Evolutionary conservation across 257 asterid species (phyloP).

Genomic region (Agastache rugosa): DNA sequence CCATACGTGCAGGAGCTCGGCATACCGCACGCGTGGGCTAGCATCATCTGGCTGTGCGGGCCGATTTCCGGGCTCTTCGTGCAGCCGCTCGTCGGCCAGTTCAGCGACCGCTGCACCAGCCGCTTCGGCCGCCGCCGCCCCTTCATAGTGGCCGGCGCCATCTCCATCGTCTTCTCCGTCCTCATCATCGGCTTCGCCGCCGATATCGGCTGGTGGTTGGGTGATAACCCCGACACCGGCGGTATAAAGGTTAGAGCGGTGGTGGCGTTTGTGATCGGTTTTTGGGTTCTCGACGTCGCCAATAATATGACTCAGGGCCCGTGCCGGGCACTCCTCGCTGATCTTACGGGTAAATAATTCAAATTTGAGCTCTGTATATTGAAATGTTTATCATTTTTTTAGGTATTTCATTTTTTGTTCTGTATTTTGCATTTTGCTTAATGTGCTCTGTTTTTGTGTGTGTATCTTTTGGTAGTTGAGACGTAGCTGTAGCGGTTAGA

Average conservation of each 20-base stretch:
- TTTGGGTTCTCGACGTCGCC: constrained; percentile 90
- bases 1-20: constrained; percentile 94
- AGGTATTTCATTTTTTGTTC: background rate
- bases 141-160: constrained; percentile 68
- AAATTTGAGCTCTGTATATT: background rate
- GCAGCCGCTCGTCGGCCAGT: constrained; percentile 79
- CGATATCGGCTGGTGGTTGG: constrained; percentile 75
- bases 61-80: constrained; percentile 87
- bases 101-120: constrained; percentile 76
- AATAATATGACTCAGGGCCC: constrained; percentile 92
- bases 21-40: constrained; percentile 86
- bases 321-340: constrained; percentile 88
- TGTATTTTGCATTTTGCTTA: background rate
- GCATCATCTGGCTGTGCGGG: constrained; percentile 91
- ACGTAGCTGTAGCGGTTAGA: background rate
- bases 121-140: constrained; percentile 86
- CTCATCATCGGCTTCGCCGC: constrained; percentile 71
- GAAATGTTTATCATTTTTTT: background rate
- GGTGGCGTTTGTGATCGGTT: constrained; percentile 68
- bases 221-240: constrained; percentile 60
- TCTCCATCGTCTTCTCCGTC: constrained; percentile 68
- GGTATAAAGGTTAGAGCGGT: constrained; percentile 60
- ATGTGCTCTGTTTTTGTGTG: background rate
- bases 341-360: constrained; percentile 67
- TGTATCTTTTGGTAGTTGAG: background rate